Evolutionary conservation across 2,329 filamentous ascomycete species (phyloP), one percentile per base, ranked within the genome.

Genomic region (Claviceps digitariae): DNA sequence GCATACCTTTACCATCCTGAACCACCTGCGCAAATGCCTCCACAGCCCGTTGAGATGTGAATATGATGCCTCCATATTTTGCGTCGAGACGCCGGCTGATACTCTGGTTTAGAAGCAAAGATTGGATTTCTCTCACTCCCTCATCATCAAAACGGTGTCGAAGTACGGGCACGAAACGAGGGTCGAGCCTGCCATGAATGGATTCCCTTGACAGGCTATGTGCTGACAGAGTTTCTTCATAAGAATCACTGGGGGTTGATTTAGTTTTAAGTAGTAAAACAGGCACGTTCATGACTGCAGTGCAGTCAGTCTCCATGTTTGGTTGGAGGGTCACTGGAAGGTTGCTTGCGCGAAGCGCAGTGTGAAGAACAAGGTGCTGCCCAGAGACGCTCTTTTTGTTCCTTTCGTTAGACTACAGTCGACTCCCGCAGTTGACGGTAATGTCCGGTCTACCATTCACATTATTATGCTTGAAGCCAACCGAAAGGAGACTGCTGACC

Each of bases 11-110:
- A 25, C 78, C 71, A 34, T 80, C 76, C 15, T 76, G 69, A 0
- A 89, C 75, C 9, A 88, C 69, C 47, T 76, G 72, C 3, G 79
- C 71, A 61, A 93, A 89, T 0, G 84, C 86, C 64, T 93, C 88
- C 2, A 93, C 87, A 1, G 88, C 86, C 49, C 87, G 78, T 65
- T 93, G 88, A 8, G 86, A 90, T 1, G 87, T 93, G 63, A 93
- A 91, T 50, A 93, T 83, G 54, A 91, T 70, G n/a, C 86, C 87
- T 5, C 86, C 86, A 62, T 87, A 91, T 15, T 69, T 60, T 43
- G 66, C 65, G 2, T 64, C 68, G 1, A 61, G 43, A 0, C 50
- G 51, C n/a, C 55, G 56, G 47, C 71, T 69, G 55, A 83, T 74
- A 17, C 62, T 58, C 25, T 64, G 67, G 1, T 62, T 58, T 10